Conservation (phyloP, 2,329 filamentous ascomycete genomes). For the Fusarium sp. region DNA sequence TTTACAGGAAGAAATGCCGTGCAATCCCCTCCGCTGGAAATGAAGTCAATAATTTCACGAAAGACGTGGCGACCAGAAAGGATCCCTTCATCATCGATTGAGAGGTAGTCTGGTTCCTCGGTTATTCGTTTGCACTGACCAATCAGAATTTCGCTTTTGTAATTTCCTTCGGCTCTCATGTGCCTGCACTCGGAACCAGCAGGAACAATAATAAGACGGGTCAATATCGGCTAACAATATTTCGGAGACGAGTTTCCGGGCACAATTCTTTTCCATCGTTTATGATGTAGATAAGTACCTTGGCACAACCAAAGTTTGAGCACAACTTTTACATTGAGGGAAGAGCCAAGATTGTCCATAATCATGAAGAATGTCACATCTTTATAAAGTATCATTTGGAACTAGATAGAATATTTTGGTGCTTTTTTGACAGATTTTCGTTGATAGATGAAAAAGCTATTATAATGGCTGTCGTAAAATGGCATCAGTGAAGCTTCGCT, state of each 20-base stretch:
- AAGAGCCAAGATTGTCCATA: no score
- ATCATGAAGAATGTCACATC: no score
- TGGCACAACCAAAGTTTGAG: no score
- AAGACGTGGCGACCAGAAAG: constrained; percentile 34
- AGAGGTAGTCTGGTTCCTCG: constrained; percentile 44
- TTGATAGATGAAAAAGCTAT: no score
- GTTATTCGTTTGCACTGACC: constrained; percentile 41
- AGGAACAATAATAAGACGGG: constrained; percentile 37
- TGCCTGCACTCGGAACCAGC: constrained; percentile 35
- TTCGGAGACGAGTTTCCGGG: constrained; percentile 22
- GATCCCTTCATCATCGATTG: constrained; percentile 43
- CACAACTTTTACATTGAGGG: no score
- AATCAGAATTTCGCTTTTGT: constrained; percentile 45
- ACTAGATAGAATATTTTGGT: no score
- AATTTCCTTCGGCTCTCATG: constrained; percentile 42
- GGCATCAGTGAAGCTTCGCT: no score
- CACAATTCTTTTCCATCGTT: no score
- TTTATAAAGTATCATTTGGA: no score
- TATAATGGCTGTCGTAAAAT: no score
- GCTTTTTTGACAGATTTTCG: no score
- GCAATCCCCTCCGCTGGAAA: constrained; percentile 42
- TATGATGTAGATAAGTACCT: no score
- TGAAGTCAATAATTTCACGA: constrained; percentile 31
- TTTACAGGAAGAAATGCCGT: constrained; percentile 43
- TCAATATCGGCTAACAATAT: constrained; percentile 31